Evolutionary conservation across 1,139 yeast genomes (phyloP).

Genomic region (Debaryomycetaceae sp.): DNA sequence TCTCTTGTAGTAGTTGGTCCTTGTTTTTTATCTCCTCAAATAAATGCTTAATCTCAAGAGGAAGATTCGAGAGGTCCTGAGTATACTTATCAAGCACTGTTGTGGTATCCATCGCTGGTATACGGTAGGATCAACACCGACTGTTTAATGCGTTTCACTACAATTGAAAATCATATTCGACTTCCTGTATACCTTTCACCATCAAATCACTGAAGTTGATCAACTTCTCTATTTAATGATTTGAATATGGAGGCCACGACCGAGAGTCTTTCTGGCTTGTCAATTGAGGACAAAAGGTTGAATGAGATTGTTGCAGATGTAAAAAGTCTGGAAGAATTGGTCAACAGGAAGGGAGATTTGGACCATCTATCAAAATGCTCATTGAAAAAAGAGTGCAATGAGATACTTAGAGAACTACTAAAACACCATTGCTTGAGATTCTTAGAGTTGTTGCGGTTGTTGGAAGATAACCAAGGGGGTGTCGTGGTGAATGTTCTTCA

Average conservation of each 20-base stretch:
- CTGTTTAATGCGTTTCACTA: background rate
- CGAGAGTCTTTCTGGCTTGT: constrained; percentile 1
- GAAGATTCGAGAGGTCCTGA: constrained; percentile 69
- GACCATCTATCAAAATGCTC: constrained; percentile 9
- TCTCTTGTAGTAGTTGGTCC: constrained; percentile 66
- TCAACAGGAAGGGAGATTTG: background rate
- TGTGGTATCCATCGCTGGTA: constrained; percentile 40
- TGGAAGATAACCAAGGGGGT: constrained; percentile 16
- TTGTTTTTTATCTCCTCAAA: constrained; percentile 74
- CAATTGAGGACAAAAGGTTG: constrained; percentile 3
- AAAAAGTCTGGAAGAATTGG: background rate
- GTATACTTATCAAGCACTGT: constrained; percentile 48
- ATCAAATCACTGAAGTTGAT: background rate
- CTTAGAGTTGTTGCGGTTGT: constrained; percentile 13
- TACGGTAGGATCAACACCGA: no score
- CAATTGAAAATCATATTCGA: background rate
- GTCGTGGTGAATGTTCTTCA: constrained; percentile 13
- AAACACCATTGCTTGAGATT: constrained; percentile 17
- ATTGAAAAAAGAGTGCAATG: constrained; percentile 9
- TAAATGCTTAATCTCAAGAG: constrained; percentile 81
- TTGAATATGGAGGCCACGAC: background rate
- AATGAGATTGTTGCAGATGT: constrained; percentile 3
- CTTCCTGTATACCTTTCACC: background rate
- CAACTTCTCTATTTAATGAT: background rate
- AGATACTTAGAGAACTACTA: constrained; percentile 15